phyloP scores from a whole-genome alignment of 768 basidiomycete genomes.

The Collybiopsis luxurians region DNA sequence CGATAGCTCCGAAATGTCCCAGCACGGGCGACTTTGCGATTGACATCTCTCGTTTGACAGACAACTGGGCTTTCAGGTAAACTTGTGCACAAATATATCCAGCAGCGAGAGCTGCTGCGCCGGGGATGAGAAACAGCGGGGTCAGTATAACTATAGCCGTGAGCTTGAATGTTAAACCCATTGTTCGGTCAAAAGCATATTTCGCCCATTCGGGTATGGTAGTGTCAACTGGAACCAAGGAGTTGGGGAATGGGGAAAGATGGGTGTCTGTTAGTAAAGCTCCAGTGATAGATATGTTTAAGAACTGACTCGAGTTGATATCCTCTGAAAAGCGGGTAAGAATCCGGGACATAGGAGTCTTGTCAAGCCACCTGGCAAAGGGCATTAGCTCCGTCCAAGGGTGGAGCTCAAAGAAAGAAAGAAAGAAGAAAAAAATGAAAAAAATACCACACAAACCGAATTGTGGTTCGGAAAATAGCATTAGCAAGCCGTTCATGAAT shows the following conservation, averaged over 20 bases:
- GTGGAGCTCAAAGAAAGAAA: too few species aligned
- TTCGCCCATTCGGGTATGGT: constrained; percentile 9
- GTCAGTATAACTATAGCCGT: constrained; percentile 22
- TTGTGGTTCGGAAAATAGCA: constrained; percentile 60
- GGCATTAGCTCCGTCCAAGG: too few species aligned
- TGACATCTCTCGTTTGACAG: constrained; percentile 20
- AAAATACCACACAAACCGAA: constrained; percentile 32
- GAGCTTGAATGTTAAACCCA: constrained; percentile 20
- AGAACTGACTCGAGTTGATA: constrained; percentile 32
- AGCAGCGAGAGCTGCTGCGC: constrained; percentile 17
- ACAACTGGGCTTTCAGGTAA: constrained; percentile 22
- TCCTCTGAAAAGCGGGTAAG: constrained; percentile 50
- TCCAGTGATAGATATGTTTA: too few species aligned
- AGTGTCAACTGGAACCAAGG: constrained; percentile 12
- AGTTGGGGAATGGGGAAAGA: too few species aligned
- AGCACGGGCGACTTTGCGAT: constrained; percentile 17
- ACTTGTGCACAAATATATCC: constrained; percentile 25
- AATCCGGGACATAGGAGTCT: constrained; percentile 45
- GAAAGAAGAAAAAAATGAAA: constrained; percentile 40
- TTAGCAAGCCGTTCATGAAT: constrained; percentile 40
- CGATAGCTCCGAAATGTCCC: constrained; percentile 46
- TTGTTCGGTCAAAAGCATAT: constrained; percentile 6
- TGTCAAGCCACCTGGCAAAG: constrained; percentile 55
- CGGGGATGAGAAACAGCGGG: constrained; percentile 12
- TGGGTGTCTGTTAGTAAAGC: too few species aligned